phyloP scores from a whole-genome alignment of 202 grass and related monocot genomes.

The Musa balbisiana region DNA sequence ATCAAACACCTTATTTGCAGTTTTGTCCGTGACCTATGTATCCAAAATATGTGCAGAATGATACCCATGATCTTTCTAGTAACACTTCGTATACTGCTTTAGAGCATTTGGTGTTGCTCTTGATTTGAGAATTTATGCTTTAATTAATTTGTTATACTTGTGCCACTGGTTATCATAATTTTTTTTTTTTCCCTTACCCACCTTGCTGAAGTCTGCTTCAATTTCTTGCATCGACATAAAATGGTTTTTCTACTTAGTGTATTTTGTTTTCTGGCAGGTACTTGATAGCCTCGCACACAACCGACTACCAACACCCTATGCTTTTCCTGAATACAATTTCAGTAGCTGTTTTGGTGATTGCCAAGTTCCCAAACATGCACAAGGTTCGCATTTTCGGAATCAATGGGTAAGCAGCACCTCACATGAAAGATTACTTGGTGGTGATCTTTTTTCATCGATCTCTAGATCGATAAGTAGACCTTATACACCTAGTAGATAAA shows the following conservation, averaged over 20 bases:
- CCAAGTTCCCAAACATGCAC: constrained; percentile 15
- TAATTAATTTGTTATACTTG: too few relatives aligned
- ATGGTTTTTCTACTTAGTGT: neutral
- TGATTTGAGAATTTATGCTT: too few relatives aligned
- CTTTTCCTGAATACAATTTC: neutral
- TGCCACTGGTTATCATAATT: too few relatives aligned
- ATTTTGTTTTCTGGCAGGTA: neutral
- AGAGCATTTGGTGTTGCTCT: too few relatives aligned
- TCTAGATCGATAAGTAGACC: neutral
- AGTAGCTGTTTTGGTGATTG: constrained; percentile 1
- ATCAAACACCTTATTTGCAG: too few relatives aligned
- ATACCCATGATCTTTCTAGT: too few relatives aligned
- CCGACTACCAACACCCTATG: constrained; percentile 5
- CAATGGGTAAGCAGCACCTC: neutral
- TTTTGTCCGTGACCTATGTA: too few relatives aligned
- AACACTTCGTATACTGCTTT: too few relatives aligned
- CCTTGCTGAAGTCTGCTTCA: neutral
- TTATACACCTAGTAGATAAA: neutral
- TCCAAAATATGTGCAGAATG: too few relatives aligned
- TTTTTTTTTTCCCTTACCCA: too few relatives aligned
- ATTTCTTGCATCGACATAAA: neutral
- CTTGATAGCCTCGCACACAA: constrained; percentile 3
- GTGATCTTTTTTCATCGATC: neutral
- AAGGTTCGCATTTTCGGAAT: constrained; percentile 8
- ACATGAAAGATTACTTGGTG: too few relatives aligned